Conservation (phyloP, 2,329 filamentous ascomycete species). For the Penicillium capsulatum region DNA sequence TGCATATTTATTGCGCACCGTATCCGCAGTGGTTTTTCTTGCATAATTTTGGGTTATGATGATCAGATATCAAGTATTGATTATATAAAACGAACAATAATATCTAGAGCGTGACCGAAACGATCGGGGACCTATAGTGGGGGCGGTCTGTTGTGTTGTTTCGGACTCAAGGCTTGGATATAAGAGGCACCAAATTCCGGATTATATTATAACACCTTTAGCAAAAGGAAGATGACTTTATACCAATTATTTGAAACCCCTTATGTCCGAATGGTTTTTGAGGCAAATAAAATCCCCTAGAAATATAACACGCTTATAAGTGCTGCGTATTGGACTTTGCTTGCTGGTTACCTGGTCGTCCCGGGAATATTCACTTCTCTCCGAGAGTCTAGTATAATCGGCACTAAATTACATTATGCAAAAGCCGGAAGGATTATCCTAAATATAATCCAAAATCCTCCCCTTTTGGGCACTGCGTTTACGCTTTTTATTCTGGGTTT, state of each 20-base stretch:
- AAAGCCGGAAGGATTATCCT: slow-evolving; percentile 30
- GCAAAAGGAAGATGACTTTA: too few species aligned
- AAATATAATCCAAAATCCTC: slow-evolving; percentile 35
- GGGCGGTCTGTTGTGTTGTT: too few species aligned
- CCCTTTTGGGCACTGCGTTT: slow-evolving; percentile 44
- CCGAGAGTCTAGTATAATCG: slow-evolving; percentile 25
- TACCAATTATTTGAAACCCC: background rate
- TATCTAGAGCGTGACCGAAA: too few species aligned
- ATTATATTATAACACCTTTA: too few species aligned
- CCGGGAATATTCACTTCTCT: slow-evolving; percentile 4
- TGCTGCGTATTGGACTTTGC: slow-evolving; percentile 38
- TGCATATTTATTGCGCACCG: too few species aligned
- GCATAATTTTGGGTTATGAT: too few species aligned
- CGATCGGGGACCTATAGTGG: too few species aligned
- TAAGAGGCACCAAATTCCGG: too few species aligned
- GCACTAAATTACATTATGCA: slow-evolving; percentile 25
- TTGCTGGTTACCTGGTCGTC: slow-evolving; percentile 3
- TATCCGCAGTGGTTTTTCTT: too few species aligned
- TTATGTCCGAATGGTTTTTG: slow-evolving; percentile 48
- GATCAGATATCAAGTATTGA: too few species aligned
- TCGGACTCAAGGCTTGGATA: too few species aligned
- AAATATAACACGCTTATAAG: slow-evolving; percentile 48
- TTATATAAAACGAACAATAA: too few species aligned
- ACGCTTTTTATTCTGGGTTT: slow-evolving; percentile 43
- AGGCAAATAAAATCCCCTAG: slow-evolving; percentile 45